Evolutionary conservation across 192 early-diverging fungal species (phyloP).

Genomic region (Neocallimastix lanati): DNA sequence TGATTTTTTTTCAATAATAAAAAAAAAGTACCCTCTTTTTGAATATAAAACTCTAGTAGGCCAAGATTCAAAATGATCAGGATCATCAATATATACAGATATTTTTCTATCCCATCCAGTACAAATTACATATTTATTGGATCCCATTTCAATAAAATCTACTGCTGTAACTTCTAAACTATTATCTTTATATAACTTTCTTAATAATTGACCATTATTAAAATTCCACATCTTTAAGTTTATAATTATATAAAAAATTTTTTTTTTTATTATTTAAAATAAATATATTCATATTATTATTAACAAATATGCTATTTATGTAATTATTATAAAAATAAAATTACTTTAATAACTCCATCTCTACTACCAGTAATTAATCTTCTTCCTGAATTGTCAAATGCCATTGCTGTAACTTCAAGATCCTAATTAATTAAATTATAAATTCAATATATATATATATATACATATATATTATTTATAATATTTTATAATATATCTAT

Average conservation of each 20-base stretch:
- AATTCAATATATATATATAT: constrained; percentile 1
- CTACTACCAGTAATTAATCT: constrained; percentile 37
- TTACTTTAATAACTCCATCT: constrained; percentile 29
- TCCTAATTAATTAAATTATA: constrained; percentile 8
- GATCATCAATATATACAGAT: constrained; percentile 34
- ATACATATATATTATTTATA: no score
- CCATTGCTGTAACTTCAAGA: constrained; percentile 41
- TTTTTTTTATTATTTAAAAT: no score
- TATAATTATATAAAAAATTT: no score
- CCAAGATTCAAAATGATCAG: constrained; percentile 22
- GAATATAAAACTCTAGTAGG: constrained; percentile 27
- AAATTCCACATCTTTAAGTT: constrained; percentile 62
- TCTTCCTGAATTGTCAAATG: constrained; percentile 32
- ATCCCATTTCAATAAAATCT: constrained; percentile 35
- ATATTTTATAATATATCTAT: no score
- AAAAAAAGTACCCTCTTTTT: constrained; percentile 16
- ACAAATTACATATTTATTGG: constrained; percentile 31
- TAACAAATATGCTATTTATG: no score
- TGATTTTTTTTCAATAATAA: no score
- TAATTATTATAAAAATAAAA: no score
- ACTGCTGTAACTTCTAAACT: constrained; percentile 28
- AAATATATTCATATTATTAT: no score
- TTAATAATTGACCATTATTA: constrained; percentile 43
- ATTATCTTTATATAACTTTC: constrained; percentile 27
- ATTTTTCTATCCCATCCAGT: constrained; percentile 44